Conservation (phyloP, 768 basidiomycete genomes). For the Boletellus emodensis region DNA sequence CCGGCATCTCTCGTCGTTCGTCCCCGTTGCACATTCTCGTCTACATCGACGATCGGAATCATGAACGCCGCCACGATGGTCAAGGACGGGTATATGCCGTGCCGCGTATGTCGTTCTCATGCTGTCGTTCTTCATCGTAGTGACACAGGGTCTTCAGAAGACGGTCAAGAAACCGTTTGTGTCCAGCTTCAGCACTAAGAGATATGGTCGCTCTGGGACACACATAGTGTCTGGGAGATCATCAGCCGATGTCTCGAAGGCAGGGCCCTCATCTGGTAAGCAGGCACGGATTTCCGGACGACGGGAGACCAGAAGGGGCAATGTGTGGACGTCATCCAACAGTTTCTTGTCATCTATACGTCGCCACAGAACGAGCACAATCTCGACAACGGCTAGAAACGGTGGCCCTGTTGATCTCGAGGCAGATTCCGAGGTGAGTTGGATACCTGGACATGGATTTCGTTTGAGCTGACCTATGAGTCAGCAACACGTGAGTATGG, state of each 20-base stretch:
- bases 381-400: neutral
- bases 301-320: neutral
- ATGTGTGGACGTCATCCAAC: slow-evolving; percentile 4
- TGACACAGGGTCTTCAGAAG: neutral
- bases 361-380: neutral
- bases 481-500: slow-evolving; percentile 18
- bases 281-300: too few relatives aligned
- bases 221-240: too few relatives aligned
- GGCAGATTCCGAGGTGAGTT: slow-evolving; percentile 8
- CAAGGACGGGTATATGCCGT: neutral
- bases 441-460: neutral
- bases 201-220: too few relatives aligned
- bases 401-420: slow-evolving; percentile 8
- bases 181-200: neutral
- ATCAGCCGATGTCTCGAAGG: too few relatives aligned
- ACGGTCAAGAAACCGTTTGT: neutral
- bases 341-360: slow-evolving; percentile 9
- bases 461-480: neutral
- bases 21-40: neutral
- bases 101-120: too few relatives aligned
- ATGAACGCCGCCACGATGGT: neutral
- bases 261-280: too few relatives aligned
- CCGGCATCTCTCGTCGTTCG: neutral
- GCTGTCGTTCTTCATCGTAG: neutral
- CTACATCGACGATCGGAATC: neutral